A percentile compares a stretch with the other conserved stretches of the same genome.
These are phyloP conservation scores for Asterochloris sp. DNA, from an alignment of 139 green algal genomes.

Conservation along the genomic window DNA sequence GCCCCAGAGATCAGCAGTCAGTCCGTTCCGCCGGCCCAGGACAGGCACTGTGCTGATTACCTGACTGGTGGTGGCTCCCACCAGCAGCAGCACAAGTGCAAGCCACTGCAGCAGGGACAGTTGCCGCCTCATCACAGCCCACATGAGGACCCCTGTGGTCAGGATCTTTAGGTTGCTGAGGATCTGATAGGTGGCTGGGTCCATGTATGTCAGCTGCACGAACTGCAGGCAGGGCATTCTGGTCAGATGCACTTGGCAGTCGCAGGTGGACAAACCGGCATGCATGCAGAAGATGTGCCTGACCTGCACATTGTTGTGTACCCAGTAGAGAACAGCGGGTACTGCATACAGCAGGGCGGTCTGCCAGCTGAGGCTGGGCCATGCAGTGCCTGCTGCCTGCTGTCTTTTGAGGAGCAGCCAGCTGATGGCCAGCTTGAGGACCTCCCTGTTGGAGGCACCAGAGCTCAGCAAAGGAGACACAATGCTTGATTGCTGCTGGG, in stretches of 20 bases:
- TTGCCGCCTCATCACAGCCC: conserved; percentile 32
- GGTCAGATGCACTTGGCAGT: background rate
- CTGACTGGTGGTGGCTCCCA: conserved; percentile 54
- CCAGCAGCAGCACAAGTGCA: conserved; percentile 52
- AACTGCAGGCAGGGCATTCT: conserved; percentile 33
- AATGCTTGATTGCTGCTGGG: too few species aligned
- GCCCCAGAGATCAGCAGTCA: too few species aligned
- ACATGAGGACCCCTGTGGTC: conserved; percentile 56
- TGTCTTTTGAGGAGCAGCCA: conserved; percentile 31
- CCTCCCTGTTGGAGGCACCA: conserved; percentile 12
- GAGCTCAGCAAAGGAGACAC: too few species aligned
- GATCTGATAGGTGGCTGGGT: conserved; percentile 66
- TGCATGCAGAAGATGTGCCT: conserved; percentile 24
- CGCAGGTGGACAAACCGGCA: background rate
- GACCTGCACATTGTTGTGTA: conserved; percentile 54
- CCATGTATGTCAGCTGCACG: conserved; percentile 46
- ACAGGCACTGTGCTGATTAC: conserved; percentile 4
- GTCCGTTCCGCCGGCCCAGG: background rate
- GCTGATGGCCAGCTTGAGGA: conserved; percentile 45
- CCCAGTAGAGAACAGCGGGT: conserved; percentile 62
- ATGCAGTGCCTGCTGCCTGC: background rate
- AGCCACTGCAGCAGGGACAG: conserved; percentile 49
- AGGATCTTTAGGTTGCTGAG: conserved; percentile 75
- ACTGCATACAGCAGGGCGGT: conserved; percentile 46
- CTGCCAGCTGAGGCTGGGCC: background rate